Evolutionary conservation across 225 moss, liverwort and hornwort genomes (phyloP).

Genomic region (Antitrichia curtipendula): DNA sequence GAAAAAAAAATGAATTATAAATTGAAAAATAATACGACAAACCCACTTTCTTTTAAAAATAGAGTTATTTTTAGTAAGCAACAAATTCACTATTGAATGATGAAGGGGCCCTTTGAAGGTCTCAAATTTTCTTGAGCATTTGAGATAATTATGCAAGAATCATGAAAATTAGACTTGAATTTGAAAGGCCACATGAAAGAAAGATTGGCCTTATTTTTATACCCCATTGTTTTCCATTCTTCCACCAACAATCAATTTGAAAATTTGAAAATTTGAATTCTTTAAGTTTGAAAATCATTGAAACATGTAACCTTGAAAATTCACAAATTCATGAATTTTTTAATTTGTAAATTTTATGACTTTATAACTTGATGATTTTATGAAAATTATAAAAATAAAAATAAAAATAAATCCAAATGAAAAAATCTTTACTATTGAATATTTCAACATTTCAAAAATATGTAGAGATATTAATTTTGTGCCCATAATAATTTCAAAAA

Average conservation of each 20-base stretch:
- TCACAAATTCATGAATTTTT: background rate
- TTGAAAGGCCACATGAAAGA: background rate
- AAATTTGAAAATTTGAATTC: background rate
- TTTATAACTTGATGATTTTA: background rate
- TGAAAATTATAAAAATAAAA: background rate
- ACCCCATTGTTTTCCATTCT: background rate
- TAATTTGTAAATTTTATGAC: background rate
- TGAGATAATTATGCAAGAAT: background rate
- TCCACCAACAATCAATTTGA: background rate
- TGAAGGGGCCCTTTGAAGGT: background rate
- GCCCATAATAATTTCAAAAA: too few relatives aligned
- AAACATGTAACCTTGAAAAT: background rate
- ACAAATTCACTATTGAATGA: too few relatives aligned
- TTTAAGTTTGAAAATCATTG: background rate
- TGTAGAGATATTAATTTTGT: background rate
- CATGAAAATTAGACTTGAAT: background rate
- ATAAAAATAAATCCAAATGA: background rate
- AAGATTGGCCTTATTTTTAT: background rate
- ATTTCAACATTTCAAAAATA: too few relatives aligned
- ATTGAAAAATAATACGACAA: too few relatives aligned
- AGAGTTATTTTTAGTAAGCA: background rate
- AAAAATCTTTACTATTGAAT: background rate
- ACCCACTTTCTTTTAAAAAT: background rate
- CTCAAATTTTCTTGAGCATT: background rate
- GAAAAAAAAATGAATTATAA: too few relatives aligned